Base-by-base conservation (phyloP, 1,284 basidiomycete genomes). In the Porphyrellus sp. region DNA sequence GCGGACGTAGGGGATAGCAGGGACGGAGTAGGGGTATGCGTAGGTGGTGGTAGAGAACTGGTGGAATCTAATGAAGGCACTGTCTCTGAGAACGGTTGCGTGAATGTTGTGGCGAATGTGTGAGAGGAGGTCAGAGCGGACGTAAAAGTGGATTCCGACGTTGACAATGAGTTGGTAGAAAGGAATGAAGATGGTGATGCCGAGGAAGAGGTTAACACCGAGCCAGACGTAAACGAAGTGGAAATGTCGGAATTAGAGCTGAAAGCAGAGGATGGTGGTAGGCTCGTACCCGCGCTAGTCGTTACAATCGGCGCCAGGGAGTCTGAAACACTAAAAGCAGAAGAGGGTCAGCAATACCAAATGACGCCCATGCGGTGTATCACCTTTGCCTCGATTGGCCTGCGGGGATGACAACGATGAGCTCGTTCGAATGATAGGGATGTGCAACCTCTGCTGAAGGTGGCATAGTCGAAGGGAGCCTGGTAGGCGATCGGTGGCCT, bases 271-370 rank as follows among this genome's bases (percentile, higher is more conserved):
- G 51, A 51, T 11, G 45, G 41, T 24, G 46, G 50, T 40, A 49
- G 30, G 57, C 54, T 53, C 63, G 47, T 60, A 68, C 65, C 59
- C 60, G 33, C 24, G 35, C 46, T 64, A 18, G 56, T 34, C 41
- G 33, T 41, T 23, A 52, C 44, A 38, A 46, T 50, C 8, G 24
- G 25, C 20, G 25, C 25, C 9, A 30, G 38, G 3, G 30, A 44
- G 15, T 39, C 43, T 13, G 47, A 44, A 38, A 27, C 25, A n/a
- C 59, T 60, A 28, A 12, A 35, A 49, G 39, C 25, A 16, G 24
- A 53, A 27, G 12, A 30, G 31, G 25, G 33, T 67, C n/a, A 65
- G 33, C 24, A 5, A n/a, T 21, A 37, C 5, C 31, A 35, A 35
- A 25, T 21, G 34, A 24, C 42, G 5, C 18, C 4, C 35, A 40